Conservation (phyloP, 2,329 filamentous ascomycete species). For the Sclerotiophoma versabilis region DNA sequence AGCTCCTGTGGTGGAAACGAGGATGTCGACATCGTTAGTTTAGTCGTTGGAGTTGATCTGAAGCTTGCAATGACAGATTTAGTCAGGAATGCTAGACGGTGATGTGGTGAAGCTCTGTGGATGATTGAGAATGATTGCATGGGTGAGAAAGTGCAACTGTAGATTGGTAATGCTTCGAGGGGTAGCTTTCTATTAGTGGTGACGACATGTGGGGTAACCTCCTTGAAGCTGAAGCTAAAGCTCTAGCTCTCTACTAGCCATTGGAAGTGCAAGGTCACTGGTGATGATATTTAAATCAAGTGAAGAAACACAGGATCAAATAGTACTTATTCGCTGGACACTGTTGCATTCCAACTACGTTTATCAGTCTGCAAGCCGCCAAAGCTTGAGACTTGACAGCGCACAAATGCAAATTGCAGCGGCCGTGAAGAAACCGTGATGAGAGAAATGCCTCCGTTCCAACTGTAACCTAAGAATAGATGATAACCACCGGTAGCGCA, state of each 20-base stretch:
- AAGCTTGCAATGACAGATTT: not conserved
- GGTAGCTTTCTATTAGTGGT: slow-evolving; percentile 21
- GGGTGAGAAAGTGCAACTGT: not conserved
- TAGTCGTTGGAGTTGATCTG: not conserved
- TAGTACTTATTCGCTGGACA: slow-evolving; percentile 1
- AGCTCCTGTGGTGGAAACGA: slow-evolving; percentile 54
- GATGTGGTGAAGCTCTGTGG: not conserved
- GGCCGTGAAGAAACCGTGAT: slow-evolving; percentile 1
- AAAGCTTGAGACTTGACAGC: not conserved
- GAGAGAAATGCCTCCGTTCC: slow-evolving; percentile 9
- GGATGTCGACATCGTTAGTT: slow-evolving; percentile 32
- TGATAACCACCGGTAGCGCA: slow-evolving; percentile 3
- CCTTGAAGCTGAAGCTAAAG: not conserved
- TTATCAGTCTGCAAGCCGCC: not conserved
- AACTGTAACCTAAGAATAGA: slow-evolving; percentile 8
- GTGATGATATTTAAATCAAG: not conserved
- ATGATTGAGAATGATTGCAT: not conserved
- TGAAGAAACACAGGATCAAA: not conserved
- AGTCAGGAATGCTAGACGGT: not conserved
- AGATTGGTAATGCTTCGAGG: slow-evolving; percentile 13
- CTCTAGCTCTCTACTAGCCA: not conserved
- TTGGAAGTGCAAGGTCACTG: not conserved
- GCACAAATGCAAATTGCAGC: not conserved
- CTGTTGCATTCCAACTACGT: not conserved
- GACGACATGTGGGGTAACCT: slow-evolving; percentile 31